Evolutionary conservation across 2,329 filamentous ascomycete genomes (phyloP).

Genomic region (Venturia oleaginea): DNA sequence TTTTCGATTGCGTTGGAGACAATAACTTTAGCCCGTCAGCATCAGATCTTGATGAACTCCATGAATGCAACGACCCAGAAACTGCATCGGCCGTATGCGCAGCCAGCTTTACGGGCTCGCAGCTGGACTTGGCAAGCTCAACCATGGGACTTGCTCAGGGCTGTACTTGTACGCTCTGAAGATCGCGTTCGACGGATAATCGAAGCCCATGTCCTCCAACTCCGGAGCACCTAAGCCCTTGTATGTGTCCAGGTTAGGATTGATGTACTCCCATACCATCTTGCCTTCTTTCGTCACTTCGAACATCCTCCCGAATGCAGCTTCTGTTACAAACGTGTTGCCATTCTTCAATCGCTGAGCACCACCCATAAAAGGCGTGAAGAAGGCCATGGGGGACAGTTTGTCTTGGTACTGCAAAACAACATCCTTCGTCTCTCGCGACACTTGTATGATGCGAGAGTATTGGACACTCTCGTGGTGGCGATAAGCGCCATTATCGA

Average conservation of each 20-base stretch:
- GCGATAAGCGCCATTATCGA: slow-evolving; percentile 39
- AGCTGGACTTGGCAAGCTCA: slow-evolving; percentile 5
- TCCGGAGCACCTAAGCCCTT: slow-evolving; percentile 24
- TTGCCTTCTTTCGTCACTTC: slow-evolving; percentile 35
- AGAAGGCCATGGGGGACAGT: slow-evolving; percentile 30
- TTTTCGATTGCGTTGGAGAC: too few species aligned
- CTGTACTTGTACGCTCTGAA: slow-evolving; percentile 38
- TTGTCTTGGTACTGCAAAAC: slow-evolving; percentile 37
- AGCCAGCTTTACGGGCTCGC: neutral
- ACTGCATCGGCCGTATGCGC: neutral
- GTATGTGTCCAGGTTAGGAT: slow-evolving; percentile 34
- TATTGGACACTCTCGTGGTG: slow-evolving; percentile 33
- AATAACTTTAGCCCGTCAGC: too few species aligned
- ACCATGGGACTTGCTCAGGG: slow-evolving; percentile 33
- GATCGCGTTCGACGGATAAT: slow-evolving; percentile 34
- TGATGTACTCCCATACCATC: slow-evolving; percentile 37
- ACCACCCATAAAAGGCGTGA: slow-evolving; percentile 40
- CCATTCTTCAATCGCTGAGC: slow-evolving; percentile 34
- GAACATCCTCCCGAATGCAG: slow-evolving; percentile 35
- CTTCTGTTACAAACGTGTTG: slow-evolving; percentile 37
- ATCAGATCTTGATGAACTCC: too few species aligned
- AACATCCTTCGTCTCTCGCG: slow-evolving; percentile 30
- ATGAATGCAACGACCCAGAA: too few species aligned
- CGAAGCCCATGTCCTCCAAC: slow-evolving; percentile 30
- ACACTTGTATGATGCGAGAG: slow-evolving; percentile 35